Evolutionary conservation across 768 basidiomycete genomes (phyloP).

Genomic region (Podaxis carcinomalis): DNA sequence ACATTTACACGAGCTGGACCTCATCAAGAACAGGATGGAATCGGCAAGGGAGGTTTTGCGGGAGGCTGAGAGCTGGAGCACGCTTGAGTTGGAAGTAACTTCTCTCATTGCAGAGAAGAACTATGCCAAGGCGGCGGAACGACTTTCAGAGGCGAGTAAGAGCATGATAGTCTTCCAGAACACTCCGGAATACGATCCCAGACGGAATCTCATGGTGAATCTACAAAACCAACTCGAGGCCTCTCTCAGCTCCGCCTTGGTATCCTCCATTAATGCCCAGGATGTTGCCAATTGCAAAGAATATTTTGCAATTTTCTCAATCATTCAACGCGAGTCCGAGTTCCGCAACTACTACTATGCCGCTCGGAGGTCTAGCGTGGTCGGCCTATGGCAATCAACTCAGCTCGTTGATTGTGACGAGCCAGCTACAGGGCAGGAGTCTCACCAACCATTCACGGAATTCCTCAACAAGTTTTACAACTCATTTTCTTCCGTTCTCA

Average conservation of each 20-base stretch:
- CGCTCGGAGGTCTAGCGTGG: slow-evolving; percentile 60
- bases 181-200: slow-evolving; percentile 84
- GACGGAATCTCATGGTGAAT: slow-evolving; percentile 82
- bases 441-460: slow-evolving; percentile 42
- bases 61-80: slow-evolving; percentile 97
- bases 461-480: slow-evolving; percentile 78
- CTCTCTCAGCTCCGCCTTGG: slow-evolving; percentile 83
- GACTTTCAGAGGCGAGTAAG: slow-evolving; percentile 84
- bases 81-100: slow-evolving; percentile 89
- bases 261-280: slow-evolving; percentile 77
- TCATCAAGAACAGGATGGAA: slow-evolving; percentile 83
- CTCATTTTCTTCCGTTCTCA: slow-evolving; percentile 60
- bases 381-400: slow-evolving; percentile 66
- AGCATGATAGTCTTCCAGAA: slow-evolving; percentile 93
- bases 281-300: slow-evolving; percentile 71
- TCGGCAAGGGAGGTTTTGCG: slow-evolving; percentile 82
- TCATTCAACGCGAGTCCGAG: slow-evolving; percentile 89
- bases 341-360: slow-evolving; percentile 95
- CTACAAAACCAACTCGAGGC: slow-evolving; percentile 96
- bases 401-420: slow-evolving; percentile 43
- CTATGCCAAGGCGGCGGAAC: slow-evolving; percentile 88
- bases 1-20: slow-evolving; percentile 76
- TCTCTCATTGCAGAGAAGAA: slow-evolving; percentile 73
- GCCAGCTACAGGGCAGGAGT: slow-evolving; percentile 13
- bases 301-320: slow-evolving; percentile 83